These are phyloP conservation scores for Entomortierella chlamydospora DNA, from an alignment of 192 early-diverging fungal species.

Conservation along the genomic window DNA sequence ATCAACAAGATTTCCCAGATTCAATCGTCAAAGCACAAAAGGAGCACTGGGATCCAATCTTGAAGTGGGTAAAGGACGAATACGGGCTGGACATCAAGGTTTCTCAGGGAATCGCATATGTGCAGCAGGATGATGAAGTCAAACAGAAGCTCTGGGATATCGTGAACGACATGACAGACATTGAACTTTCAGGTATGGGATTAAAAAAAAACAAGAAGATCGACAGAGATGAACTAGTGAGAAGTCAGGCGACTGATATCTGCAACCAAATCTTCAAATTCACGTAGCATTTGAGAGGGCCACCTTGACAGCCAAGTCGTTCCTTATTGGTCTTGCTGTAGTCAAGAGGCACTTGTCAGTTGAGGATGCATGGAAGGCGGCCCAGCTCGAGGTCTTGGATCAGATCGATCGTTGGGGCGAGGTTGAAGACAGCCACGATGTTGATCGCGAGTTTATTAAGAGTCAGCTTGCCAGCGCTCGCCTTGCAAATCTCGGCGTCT, in stretches of 20 bases:
- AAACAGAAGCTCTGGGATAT: conserved; percentile 65
- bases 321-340: conserved; percentile 90
- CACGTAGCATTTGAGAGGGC: conserved; percentile 86
- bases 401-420: conserved; percentile 93
- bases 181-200: conserved; percentile 83
- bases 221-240: no score
- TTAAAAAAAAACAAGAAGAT: not conserved
- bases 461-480: conserved; percentile 71
- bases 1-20: conserved; percentile 84
- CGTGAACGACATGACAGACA: conserved; percentile 68
- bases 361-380: conserved; percentile 81
- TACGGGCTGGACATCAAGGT: conserved; percentile 78
- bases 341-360: conserved; percentile 79
- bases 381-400: conserved; percentile 84
- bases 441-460: conserved; percentile 78
- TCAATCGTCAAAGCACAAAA: conserved; percentile 84
- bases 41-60: conserved; percentile 81
- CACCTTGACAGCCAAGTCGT: conserved; percentile 88
- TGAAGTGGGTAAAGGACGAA: conserved; percentile 75
- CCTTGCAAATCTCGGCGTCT: conserved; percentile 40
- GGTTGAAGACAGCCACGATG: conserved; percentile 73
- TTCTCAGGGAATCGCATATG: conserved; percentile 77
- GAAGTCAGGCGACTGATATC: no score
- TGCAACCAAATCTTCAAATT: not conserved
- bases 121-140: conserved; percentile 73